Conservation (phyloP, 352 stramenopile genomes). For the Globisporangium paroecandrum region DNA sequence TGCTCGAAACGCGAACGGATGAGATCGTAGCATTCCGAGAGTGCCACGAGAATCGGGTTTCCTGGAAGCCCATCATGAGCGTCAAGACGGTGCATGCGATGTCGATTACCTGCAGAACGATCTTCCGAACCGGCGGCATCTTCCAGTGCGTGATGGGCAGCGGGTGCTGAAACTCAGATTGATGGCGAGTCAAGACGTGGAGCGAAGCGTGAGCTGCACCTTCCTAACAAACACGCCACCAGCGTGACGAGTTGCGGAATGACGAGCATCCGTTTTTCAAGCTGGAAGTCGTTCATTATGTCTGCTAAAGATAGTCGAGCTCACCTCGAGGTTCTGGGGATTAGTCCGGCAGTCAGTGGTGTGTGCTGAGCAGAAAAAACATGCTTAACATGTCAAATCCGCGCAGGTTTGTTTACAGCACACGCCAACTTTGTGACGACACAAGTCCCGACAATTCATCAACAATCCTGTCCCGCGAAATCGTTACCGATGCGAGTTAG, state of each 20-base stretch:
- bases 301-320: not conserved
- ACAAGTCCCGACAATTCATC: not conserved
- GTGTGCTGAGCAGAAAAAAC: too few relatives aligned
- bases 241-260: not conserved
- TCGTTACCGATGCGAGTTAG: too few relatives aligned
- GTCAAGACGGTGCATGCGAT: slow-evolving; percentile 23
- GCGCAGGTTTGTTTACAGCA: too few relatives aligned
- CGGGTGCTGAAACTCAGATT: not conserved
- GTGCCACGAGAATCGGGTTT: slow-evolving; percentile 24
- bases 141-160: not conserved
- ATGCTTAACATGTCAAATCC: too few relatives aligned
- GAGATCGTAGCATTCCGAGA: slow-evolving; percentile 14
- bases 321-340: not conserved
- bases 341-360: not conserved
- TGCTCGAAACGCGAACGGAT: slow-evolving; percentile 20
- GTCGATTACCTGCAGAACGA: slow-evolving; percentile 20
- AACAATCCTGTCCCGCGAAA: not conserved
- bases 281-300: not conserved
- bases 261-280: not conserved
- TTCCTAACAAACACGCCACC: not conserved
- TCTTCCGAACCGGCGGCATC: slow-evolving; percentile 3
- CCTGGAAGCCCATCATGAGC: slow-evolving; percentile 25
- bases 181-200: too few relatives aligned
- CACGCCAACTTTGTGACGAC: too few relatives aligned
- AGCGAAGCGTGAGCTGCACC: not conserved